Conservation (phyloP, 306 rosid genomes). For the Mimosa pudica region DNA sequence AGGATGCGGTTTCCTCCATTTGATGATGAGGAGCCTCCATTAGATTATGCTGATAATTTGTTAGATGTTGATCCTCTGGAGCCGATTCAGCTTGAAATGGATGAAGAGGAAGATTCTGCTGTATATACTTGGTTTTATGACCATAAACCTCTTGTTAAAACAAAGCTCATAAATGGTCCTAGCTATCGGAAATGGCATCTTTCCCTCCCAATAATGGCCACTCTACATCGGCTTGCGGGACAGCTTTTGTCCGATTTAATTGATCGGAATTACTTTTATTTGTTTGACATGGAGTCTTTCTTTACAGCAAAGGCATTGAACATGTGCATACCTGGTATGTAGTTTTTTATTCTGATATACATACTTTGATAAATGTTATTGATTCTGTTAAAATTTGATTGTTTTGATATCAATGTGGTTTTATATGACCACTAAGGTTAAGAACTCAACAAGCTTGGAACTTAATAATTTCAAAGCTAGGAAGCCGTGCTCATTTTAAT, state of each 20-base stretch:
- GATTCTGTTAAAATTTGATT: background rate
- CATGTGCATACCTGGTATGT: slow-evolving; percentile 97
- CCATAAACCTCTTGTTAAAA: slow-evolving; percentile 95
- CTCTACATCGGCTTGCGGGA: slow-evolving; percentile 97
- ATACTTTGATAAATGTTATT: background rate
- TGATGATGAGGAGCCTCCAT: slow-evolving; percentile 98
- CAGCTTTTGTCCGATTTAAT: slow-evolving; percentile 93
- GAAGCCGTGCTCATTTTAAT: slow-evolving; percentile 9
- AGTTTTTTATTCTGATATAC: slow-evolving; percentile 13
- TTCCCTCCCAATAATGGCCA: slow-evolving; percentile 98
- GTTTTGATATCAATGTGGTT: background rate
- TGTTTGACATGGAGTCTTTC: slow-evolving; percentile 99
- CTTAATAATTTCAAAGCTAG: background rate
- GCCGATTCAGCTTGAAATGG: slow-evolving; percentile 95
- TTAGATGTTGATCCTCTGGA: slow-evolving; percentile 98
- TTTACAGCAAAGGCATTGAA: slow-evolving; percentile 97
- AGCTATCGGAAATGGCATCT: slow-evolving; percentile 99
- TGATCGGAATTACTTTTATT: slow-evolving; percentile 93
- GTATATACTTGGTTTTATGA: slow-evolving; percentile 97
- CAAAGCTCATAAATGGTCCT: slow-evolving; percentile 97
- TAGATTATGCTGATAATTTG: slow-evolving; percentile 96
- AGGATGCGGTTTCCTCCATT: slow-evolving; percentile 99
- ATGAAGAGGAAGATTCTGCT: slow-evolving; percentile 99
- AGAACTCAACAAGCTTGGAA: slow-evolving; percentile 12
- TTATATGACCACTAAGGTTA: background rate